Percentiles rank a stretch among this genome's conserved stretches.
Conservation (phyloP, 2,329 filamentous ascomycete genomes). For the Fusarium chlamydosporum region DNA sequence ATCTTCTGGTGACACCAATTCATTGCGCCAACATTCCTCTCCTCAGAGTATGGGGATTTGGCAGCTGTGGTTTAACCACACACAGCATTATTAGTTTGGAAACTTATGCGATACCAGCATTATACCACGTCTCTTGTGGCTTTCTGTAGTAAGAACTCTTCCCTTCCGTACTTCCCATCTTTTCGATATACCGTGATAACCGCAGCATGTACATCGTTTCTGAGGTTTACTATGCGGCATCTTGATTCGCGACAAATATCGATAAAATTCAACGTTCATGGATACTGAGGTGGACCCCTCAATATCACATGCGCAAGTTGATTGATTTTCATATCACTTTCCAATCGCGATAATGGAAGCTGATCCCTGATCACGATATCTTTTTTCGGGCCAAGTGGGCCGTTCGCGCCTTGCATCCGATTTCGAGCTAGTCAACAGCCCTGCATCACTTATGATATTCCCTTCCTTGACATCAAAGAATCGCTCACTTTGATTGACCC, state of each 20-base stretch:
- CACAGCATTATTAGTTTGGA: neutral
- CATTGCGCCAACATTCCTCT: constrained; percentile 41
- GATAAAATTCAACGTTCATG: neutral
- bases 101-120: neutral
- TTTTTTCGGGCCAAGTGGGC: constrained; percentile 28
- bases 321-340: constrained; percentile 11
- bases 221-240: neutral
- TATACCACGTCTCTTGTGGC: constrained; percentile 6
- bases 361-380: constrained; percentile 1
- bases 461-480: constrained; percentile 10
- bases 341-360: constrained; percentile 11
- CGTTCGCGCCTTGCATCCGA: constrained; percentile 26
- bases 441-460: constrained; percentile 27
- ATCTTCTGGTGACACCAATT: constrained; percentile 14
- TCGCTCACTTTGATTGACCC: constrained; percentile 14
- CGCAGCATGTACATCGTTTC: neutral
- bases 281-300: neutral
- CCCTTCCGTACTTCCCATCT: constrained; percentile 4
- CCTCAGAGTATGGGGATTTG: constrained; percentile 11
- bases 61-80: constrained; percentile 1
- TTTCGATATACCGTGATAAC: constrained; percentile 12
- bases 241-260: neutral
- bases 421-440: constrained; percentile 33
- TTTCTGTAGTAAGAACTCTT: constrained; percentile 2
- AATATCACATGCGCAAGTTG: constrained; percentile 20